Evolutionary conservation across 2,329 filamentous ascomycete species (phyloP).

Genomic region (Arachnopeziza araneosa): DNA sequence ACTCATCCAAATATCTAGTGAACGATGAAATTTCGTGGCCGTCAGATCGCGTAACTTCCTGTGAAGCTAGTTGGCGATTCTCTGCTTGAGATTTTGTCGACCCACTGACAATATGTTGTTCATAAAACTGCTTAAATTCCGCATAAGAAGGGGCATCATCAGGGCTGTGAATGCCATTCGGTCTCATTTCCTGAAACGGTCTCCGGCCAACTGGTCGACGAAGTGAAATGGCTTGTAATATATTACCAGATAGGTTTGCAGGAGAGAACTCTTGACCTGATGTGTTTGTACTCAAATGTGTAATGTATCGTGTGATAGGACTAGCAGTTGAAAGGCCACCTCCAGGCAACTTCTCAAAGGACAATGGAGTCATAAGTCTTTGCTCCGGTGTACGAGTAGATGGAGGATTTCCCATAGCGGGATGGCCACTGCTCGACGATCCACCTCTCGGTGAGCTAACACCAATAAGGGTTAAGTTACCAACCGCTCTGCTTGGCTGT

Average conservation of each 20-base stretch:
- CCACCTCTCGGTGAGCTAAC: background rate
- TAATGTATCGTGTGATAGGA: background rate
- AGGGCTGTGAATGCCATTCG: background rate
- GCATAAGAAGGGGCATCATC: background rate
- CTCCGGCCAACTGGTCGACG: background rate
- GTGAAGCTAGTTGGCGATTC: background rate
- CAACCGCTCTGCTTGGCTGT: background rate
- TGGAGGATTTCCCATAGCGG: background rate
- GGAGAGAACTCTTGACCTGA: background rate
- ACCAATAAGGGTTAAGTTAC: background rate
- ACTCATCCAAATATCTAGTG: constrained; percentile 1
- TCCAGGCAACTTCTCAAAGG: background rate
- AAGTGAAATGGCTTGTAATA: background rate
- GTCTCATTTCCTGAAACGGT: background rate
- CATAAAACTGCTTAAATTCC: background rate
- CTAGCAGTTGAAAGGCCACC: background rate
- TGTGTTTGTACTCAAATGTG: background rate
- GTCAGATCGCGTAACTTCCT: background rate
- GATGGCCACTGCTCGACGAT: background rate
- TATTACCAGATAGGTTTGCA: background rate
- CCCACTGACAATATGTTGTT: background rate
- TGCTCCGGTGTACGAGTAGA: background rate
- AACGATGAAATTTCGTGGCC: background rate
- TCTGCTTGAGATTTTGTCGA: background rate
- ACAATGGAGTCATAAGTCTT: background rate